Evolutionary conservation across 192 early-diverging fungal species (phyloP).

Genomic region (Lunasporangiospora selenospora): DNA sequence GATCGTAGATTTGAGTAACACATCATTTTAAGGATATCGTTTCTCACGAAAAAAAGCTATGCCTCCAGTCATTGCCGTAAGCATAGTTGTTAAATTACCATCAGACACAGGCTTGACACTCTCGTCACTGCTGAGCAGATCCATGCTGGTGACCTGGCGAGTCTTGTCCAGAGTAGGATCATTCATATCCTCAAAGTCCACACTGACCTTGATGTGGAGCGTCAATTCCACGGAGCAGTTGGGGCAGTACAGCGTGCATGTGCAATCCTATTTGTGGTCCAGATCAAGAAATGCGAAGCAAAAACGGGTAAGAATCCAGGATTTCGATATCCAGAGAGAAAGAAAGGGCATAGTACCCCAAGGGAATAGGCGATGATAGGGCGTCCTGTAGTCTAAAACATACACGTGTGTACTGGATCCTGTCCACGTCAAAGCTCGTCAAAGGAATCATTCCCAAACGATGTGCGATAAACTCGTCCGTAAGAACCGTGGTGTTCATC

Average conservation of each 20-base stretch:
- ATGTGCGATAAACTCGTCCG: constrained; percentile 97
- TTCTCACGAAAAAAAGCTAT: too few species aligned
- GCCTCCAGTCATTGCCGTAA: too few species aligned
- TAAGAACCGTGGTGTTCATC: constrained; percentile 89
- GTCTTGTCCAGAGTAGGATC: constrained; percentile 64
- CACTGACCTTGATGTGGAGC: constrained; percentile 84
- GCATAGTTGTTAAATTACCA: too few species aligned
- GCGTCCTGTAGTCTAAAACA: constrained; percentile 2
- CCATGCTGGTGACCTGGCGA: constrained; percentile 80
- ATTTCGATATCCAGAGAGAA: neutral
- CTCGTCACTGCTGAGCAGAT: constrained; percentile 80
- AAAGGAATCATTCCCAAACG: constrained; percentile 94
- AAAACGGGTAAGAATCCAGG: neutral
- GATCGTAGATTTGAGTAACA: too few species aligned
- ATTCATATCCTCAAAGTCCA: constrained; percentile 53
- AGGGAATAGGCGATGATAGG: constrained; percentile 12
- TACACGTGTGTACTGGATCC: constrained; percentile 83
- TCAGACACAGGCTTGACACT: constrained; percentile 71
- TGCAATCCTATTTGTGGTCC: constrained; percentile 68
- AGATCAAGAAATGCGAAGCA: neutral
- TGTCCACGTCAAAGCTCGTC: constrained; percentile 75
- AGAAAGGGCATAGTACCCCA: neutral
- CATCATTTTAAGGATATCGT: too few species aligned
- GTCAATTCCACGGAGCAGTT: constrained; percentile 91
- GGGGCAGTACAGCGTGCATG: constrained; percentile 81